These are phyloP conservation scores for Saposhnikovia divaricata DNA, from an alignment of 129 eudicot species.

Conservation along the genomic window DNA sequence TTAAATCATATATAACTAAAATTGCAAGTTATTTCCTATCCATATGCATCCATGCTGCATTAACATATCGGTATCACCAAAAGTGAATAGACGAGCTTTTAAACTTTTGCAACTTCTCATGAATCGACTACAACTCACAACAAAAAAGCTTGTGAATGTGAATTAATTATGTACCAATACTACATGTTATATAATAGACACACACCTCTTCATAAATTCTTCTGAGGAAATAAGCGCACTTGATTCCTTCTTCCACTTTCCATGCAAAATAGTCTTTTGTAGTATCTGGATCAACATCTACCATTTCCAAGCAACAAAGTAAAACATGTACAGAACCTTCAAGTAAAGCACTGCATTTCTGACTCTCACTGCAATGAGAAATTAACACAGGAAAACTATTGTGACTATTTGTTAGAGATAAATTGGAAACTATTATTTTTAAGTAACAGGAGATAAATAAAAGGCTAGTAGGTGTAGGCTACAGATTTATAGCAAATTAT, in stretches of 20 bases:
- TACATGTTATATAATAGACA: neutral
- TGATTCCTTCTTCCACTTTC: constrained; percentile 60
- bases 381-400: neutral
- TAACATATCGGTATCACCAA: too few relatives aligned
- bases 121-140: too few relatives aligned
- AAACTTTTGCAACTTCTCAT: too few relatives aligned
- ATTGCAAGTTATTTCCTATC: too few relatives aligned
- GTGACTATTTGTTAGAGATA: too few relatives aligned
- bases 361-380: constrained; percentile 46
- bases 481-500: too few relatives aligned
- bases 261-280: constrained; percentile 29
- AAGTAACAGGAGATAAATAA: too few relatives aligned
- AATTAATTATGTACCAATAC: neutral
- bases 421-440: too few relatives aligned
- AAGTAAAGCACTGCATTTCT: constrained; percentile 50
- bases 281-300: constrained; percentile 25
- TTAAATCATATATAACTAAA: too few relatives aligned
- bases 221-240: constrained; percentile 71
- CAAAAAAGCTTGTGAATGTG: neutral
- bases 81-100: too few relatives aligned
- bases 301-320: constrained; percentile 76
- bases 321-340: constrained; percentile 65
- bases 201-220: constrained; percentile 91
- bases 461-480: too few relatives aligned
- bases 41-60: too few relatives aligned